Evolutionary conservation across 306 rosid genomes (phyloP).

Genomic region (Biancaea sappan): DNA sequence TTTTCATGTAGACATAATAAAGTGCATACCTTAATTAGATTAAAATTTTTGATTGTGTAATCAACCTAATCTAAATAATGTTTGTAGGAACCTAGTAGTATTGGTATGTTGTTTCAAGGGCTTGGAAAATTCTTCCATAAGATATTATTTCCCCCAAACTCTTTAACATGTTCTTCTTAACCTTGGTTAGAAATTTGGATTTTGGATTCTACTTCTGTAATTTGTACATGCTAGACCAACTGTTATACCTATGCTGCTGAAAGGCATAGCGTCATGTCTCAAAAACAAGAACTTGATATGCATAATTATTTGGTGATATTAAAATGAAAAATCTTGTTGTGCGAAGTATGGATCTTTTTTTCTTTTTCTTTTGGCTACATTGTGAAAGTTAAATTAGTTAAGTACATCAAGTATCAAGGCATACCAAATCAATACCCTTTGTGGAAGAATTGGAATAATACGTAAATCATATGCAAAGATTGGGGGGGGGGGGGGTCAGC

Average conservation of each 20-base stretch:
- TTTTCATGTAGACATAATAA: conserved; percentile 20
- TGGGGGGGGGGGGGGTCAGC: not conserved
- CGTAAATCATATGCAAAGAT: not conserved
- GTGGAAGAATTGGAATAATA: conserved; percentile 4
- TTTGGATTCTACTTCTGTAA: not conserved
- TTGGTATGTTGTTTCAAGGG: conserved; percentile 3
- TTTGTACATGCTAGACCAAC: not conserved
- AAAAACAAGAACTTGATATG: not conserved
- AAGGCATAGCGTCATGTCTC: conserved; percentile 21
- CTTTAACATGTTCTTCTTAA: conserved; percentile 17
- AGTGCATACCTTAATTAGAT: conserved; percentile 21
- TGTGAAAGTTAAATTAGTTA: conserved; percentile 7
- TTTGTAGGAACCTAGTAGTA: not conserved
- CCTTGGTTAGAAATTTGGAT: conserved; percentile 13
- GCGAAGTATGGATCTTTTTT: conserved; percentile 8
- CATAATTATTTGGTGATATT: conserved; percentile 25
- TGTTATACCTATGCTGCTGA: conserved; percentile 16
- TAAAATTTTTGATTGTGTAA: conserved; percentile 20
- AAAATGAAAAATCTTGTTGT: not conserved
- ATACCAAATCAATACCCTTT: conserved; percentile 6
- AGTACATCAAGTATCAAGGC: not conserved
- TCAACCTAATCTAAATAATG: not conserved
- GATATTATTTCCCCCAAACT: conserved; percentile 18
- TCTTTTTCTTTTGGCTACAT: not conserved
- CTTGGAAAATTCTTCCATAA: not conserved